Evolutionary conservation across 1,284 basidiomycete species (phyloP).

Genomic region (Sparassis latifolia): DNA sequence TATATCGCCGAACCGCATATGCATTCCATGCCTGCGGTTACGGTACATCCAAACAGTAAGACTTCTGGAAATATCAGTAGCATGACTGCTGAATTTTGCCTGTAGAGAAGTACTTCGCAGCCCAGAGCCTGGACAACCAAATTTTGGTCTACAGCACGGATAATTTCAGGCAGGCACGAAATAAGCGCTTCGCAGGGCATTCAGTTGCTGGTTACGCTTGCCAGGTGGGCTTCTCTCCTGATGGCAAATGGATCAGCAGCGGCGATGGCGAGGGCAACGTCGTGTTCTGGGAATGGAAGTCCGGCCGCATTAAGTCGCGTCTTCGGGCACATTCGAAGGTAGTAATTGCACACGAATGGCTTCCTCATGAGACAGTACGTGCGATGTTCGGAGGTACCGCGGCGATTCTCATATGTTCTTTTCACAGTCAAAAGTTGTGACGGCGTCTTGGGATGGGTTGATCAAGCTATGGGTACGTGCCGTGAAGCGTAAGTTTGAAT

Average conservation of each 20-base stretch:
- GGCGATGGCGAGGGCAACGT: conserved; percentile 94
- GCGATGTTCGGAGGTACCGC: background rate
- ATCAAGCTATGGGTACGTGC: conserved; percentile 86
- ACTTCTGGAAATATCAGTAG: conserved; percentile 15
- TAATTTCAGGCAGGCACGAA: conserved; percentile 95
- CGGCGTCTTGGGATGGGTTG: conserved; percentile 94
- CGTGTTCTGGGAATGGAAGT: conserved; percentile 99
- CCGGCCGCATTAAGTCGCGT: conserved; percentile 87
- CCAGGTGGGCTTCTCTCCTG: conserved; percentile 93
- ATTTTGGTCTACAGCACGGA: conserved; percentile 96
- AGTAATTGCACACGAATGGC: conserved; percentile 95
- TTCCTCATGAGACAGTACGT: conserved; percentile 94
- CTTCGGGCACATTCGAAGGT: conserved; percentile 90
- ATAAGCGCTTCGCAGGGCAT: conserved; percentile 97
- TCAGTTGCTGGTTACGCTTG: conserved; percentile 96
- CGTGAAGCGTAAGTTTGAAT: no score
- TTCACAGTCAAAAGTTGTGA: conserved; percentile 85
- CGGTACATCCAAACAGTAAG: conserved; percentile 89
- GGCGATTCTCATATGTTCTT: background rate
- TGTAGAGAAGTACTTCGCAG: conserved; percentile 91
- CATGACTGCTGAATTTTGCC: conserved; percentile 5
- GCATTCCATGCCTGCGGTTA: conserved; percentile 99
- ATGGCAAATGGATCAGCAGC: conserved; percentile 95
- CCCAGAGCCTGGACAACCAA: conserved; percentile 97
- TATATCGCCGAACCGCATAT: conserved; percentile 99